Base-by-base conservation (phyloP, 306 rosid species). In the Pterocarpus macrocarpus region DNA sequence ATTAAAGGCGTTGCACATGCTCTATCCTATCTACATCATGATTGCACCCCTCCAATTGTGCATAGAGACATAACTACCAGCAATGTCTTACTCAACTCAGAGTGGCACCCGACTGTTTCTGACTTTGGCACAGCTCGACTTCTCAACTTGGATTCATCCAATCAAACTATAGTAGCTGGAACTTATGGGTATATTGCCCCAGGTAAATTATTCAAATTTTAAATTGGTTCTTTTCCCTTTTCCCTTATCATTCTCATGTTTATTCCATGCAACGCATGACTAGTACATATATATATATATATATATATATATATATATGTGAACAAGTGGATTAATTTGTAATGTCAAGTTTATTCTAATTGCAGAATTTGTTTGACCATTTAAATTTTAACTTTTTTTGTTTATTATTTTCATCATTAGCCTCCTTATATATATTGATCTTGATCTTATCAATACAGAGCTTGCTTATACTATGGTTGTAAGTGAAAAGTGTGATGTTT, bases 131-230 rank as follows among this genome's bases (percentile, higher is more conserved):
- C 41, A 0, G 13, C 79, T 0, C 34, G 65, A 71, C 4, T 80
- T n/a, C 79, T 80, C 14, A 3, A 16, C 8, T 32, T 16, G 4
- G 73, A 80, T 62, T 80, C 78, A 38, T 80, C 78, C 30, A 80
- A 71, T 52, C 36, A 0, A 52, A 63, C 84, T 35, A 38, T 80
- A 6, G 84, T 73, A 7, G 84, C 52, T n/a, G 69, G 84, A 80
- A 80, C 84, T n/a, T 22, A 22, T 22, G 28, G 28, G 28, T 22
- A 22, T 1, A 22, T 22, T 22, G 28, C 28, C 28, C 28, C 28
- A 22, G 28, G 28, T 22, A 22, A 22, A 22, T 22, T 11, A 8
- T 28, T 49, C 36, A 22, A 4, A 35, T 32, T 2, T 3, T 3
- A 22, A 22, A 1, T 1, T 34, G 0, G 14, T 41, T 5, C 35